A percentile compares a stretch with the other conserved stretches of the same genome.
Conservation (phyloP, 2,329 filamentous ascomycete genomes). For the Diaporthe humulicola region DNA sequence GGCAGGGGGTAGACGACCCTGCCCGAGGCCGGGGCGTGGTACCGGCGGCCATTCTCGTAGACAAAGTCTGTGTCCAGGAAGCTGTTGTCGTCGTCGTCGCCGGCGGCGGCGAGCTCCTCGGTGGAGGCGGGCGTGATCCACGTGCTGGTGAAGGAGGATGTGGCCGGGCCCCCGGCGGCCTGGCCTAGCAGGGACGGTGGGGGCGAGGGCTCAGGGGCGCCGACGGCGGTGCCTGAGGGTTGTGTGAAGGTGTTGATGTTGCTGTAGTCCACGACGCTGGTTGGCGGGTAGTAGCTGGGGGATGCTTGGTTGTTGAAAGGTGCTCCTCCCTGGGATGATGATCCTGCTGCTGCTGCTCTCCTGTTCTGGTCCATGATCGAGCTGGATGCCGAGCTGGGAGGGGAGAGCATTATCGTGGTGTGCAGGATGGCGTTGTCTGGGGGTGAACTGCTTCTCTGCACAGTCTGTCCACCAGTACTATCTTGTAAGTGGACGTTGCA, state of each 20-base stretch:
- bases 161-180: constrained; percentile 28
- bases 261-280: constrained; percentile 47
- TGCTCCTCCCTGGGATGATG: constrained; percentile 15
- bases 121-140: constrained; percentile 36
- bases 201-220: constrained; percentile 29
- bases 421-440: constrained; percentile 3
- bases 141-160: constrained; percentile 32
- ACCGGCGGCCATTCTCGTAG: constrained; percentile 51
- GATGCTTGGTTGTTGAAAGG: not conserved
- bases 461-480: constrained; percentile 23
- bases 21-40: constrained; percentile 52
- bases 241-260: not conserved
- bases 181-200: constrained; percentile 27
- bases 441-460: not conserved
- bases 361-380: constrained; percentile 31
- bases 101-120: constrained; percentile 35
- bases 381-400: constrained; percentile 17
- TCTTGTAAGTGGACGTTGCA: constrained; percentile 19
- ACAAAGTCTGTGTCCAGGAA: constrained; percentile 48
- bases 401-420: constrained; percentile 22
- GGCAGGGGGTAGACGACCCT: constrained; percentile 51
- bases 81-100: constrained; percentile 41
- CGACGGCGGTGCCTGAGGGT: not conserved
- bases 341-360: not conserved
- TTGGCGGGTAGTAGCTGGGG: constrained; percentile 55